Evolutionary conservation across 176 grass and related monocot species (phyloP), one percentile per base, ranked within the genome.

Genomic region (Raddia distichophylla): DNA sequence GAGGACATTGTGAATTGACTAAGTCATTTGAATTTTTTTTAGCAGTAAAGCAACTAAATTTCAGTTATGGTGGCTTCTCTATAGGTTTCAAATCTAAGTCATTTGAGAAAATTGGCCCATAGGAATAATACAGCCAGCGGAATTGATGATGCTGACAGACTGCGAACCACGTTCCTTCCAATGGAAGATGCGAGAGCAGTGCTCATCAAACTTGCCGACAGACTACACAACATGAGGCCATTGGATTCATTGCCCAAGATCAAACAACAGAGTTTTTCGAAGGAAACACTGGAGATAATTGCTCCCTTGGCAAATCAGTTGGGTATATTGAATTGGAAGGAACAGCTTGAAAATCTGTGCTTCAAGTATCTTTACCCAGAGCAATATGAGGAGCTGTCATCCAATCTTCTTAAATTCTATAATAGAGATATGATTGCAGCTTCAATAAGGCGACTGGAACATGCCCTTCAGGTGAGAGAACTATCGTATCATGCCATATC

Each of bases 41-140:
- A 27, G 27, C 27, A 27, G 27, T 27, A 27, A 27, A 27, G 27
- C 27, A 27, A 27, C 27, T 27, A 51, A 56, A 45, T 20, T 60
- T 74, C 43, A 60, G n/a, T 73, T 74, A 7, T 18, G 10, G 43
- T 49, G 42, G 19, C 60, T 59, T 53, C 32, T 76, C 61, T 71
- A 27, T 68, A 97, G 91, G 94, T 97, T 64, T 97, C 94, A 5
- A 90, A 94, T 14, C 64, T 97, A 59, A 97, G 94, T 60, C 79
- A 91, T 66, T 86, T 97, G 80, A 97, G 94, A 79, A 89, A 97
- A 55, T 67, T 94, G 78, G 94, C 91, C 69, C 89, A 89, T 77
- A 88, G 90, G 43, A 94, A 90, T 3, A 40, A 94, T 64, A 97
- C 91, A 51, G 94, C 91, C 12, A 91, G 82, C 78, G 87, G 84